These are phyloP conservation scores for Colletotrichum truncatum DNA, from an alignment of 2,329 filamentous ascomycete species.

Conservation along the genomic window DNA sequence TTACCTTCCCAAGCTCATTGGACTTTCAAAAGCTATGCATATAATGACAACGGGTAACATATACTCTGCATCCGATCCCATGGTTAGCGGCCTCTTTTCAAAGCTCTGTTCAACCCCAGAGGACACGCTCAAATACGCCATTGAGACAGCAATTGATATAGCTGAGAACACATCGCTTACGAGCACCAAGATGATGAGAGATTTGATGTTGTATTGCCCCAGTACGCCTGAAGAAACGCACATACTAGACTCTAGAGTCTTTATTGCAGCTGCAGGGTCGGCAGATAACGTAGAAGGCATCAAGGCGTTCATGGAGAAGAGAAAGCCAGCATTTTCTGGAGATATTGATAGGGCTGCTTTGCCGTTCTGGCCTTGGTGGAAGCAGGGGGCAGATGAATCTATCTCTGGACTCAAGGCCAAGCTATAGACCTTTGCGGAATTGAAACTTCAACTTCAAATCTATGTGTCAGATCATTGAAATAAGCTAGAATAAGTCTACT, in stretches of 20 bases:
- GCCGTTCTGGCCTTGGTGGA: slow-evolving; percentile 7
- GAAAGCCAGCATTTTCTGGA: neutral
- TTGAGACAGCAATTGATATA: neutral
- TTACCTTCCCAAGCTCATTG: slow-evolving; percentile 29
- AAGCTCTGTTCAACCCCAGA: slow-evolving; percentile 10
- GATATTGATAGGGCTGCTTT: neutral
- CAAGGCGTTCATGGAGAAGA: neutral
- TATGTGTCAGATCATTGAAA: too few relatives aligned
- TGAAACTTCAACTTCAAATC: too few relatives aligned
- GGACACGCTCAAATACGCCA: neutral
- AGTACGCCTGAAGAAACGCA: slow-evolving; percentile 14
- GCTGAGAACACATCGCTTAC: slow-evolving; percentile 14
- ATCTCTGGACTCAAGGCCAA: neutral
- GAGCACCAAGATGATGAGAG: slow-evolving; percentile 29
- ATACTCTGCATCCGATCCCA: slow-evolving; percentile 8
- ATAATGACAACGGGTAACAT: slow-evolving; percentile 22
- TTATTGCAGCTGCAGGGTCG: neutral
- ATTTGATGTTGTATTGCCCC: slow-evolving; percentile 23
- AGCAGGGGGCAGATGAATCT: neutral
- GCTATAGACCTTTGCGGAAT: neutral
- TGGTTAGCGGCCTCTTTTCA: slow-evolving; percentile 19
- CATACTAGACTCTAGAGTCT: neutral
- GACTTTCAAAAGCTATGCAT: slow-evolving; percentile 27
- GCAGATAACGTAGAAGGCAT: neutral
- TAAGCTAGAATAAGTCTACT: too few relatives aligned